Evolutionary conservation across 345 rosid species (phyloP).

Genomic region (Zanthoxylum bungeanum): DNA sequence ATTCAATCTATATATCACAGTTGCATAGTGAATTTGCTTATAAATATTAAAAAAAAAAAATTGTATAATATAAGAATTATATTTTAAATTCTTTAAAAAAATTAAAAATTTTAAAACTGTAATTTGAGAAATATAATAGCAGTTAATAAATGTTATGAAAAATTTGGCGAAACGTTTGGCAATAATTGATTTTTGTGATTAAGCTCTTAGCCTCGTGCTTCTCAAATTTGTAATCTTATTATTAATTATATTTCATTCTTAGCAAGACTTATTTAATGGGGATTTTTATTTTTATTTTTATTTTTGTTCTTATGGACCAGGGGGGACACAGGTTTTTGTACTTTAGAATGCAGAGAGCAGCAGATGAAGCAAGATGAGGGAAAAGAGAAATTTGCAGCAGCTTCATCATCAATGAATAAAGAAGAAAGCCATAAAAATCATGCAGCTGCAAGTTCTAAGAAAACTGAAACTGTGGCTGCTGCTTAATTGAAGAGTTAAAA

Average conservation of each 20-base stretch:
- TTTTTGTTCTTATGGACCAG: slow-evolving; percentile 26
- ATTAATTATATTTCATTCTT: too few relatives aligned
- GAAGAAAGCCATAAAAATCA: slow-evolving; percentile 8
- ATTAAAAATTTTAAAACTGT: too few relatives aligned
- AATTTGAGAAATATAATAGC: too few relatives aligned
- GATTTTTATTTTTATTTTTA: too few relatives aligned
- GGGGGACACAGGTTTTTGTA: slow-evolving; percentile 88
- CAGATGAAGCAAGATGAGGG: slow-evolving; percentile 68
- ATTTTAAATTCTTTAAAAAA: too few relatives aligned
- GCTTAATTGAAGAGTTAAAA: slow-evolving; percentile 15
- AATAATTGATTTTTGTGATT: too few relatives aligned
- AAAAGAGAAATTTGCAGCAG: slow-evolving; percentile 30
- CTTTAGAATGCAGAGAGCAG: slow-evolving; percentile 75
- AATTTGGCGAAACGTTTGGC: neutral
- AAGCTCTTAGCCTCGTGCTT: neutral
- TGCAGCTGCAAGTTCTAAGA: slow-evolving; percentile 22
- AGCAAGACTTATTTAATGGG: neutral
- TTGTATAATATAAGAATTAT: too few relatives aligned
- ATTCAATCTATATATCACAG: too few relatives aligned
- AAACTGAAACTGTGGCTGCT: slow-evolving; percentile 31
- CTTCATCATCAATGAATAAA: slow-evolving; percentile 13
- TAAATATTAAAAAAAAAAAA: too few relatives aligned
- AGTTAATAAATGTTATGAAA: too few relatives aligned
- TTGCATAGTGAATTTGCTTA: too few relatives aligned
- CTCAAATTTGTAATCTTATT: neutral